Evolutionary conservation across 2,329 filamentous ascomycete genomes (phyloP), one percentile per base, ranked within the genome.

Genomic region (Leptographium flavum): DNA sequence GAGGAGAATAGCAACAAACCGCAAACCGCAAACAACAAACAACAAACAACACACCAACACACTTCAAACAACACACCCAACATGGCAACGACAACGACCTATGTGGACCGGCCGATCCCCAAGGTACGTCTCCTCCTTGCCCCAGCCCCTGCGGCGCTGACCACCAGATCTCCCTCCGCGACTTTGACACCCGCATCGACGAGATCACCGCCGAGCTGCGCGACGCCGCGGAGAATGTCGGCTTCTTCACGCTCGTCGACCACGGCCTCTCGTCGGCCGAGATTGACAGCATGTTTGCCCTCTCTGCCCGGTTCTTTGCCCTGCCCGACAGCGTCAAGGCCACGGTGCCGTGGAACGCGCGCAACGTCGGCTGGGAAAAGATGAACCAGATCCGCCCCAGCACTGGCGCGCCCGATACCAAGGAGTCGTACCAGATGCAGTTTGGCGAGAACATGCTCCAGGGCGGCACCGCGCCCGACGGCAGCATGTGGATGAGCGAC

Each of bases 381-480:
- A 68, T 66, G 49, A 63, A 68, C 8, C 75, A 79, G 53, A 60
- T 79, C 37, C 67, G 75, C 13, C 74, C 74, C 1, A 76, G 71
- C 3, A 80, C 76, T 0, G 75, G 76, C 11, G 61, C 63, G 2
- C 64, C 70, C 1, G 76, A 81, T 56, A 67, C 65, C 42, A 80
- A 79, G 53, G 76, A 80, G 57, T 74, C 69, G 11, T 76, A 79
- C 54, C 75, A 79, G 56, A 61, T 80, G 57, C 75, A 80, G 54
- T 78, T 75, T 49, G 73, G 75, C 43, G 47, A 51, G 55, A 58
- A 53, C n/a, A 61, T 62, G 42, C 67, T 66, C 46, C 71, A 74
- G 66, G 56, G 65, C 13, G 66, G 63, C 38, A 59, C 62, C 33
- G 58, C 58, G 55, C 39, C 53, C 5, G 43, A 45, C n/a, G 53